Percentiles rank a stretch among this genome's conserved stretches.
phyloP scores from a whole-genome alignment of 2,329 filamentous ascomycete genomes.

The Erysiphe pulchra region DNA sequence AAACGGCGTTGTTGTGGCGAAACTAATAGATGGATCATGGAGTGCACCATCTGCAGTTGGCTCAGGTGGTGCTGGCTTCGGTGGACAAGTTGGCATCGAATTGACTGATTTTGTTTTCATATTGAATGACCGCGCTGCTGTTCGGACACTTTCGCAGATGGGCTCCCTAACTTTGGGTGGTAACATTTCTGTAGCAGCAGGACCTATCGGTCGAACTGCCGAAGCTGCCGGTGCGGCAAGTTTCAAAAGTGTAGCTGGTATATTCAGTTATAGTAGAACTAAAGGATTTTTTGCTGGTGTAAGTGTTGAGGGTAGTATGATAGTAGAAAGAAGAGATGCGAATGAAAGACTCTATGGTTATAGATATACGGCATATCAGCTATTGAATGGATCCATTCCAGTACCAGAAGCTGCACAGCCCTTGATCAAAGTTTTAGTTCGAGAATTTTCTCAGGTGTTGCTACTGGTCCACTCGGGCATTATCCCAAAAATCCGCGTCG shows the following conservation, averaged over 20 bases:
- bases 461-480: conserved; percentile 33
- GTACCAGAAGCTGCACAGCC: conserved; percentile 64
- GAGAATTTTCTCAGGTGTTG: conserved; percentile 50
- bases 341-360: conserved; percentile 90
- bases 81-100: conserved; percentile 70
- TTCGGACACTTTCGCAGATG: conserved; percentile 80
- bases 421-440: conserved; percentile 68
- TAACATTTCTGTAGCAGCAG: conserved; percentile 87
- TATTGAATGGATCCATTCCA: conserved; percentile 53
- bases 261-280: conserved; percentile 95
- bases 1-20: conserved; percentile 58
- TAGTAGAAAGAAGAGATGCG: conserved; percentile 85
- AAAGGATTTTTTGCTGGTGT: conserved; percentile 94
- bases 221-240: conserved; percentile 89
- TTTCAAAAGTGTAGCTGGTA: conserved; percentile 63
- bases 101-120: conserved; percentile 95
- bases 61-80: conserved; percentile 58
- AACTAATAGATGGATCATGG: conserved; percentile 53
- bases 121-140: conserved; percentile 70
- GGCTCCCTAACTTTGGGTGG: conserved; percentile 82
- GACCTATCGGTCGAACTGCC: conserved; percentile 79
- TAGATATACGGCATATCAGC: conserved; percentile 53
- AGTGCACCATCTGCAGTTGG: conserved; percentile 61
- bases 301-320: conserved; percentile 72
- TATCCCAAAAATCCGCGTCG: conserved; percentile 91